These are phyloP conservation scores for Cercospora sojina DNA, from an alignment of 2,329 filamentous ascomycete genomes.

Conservation along the genomic window DNA sequence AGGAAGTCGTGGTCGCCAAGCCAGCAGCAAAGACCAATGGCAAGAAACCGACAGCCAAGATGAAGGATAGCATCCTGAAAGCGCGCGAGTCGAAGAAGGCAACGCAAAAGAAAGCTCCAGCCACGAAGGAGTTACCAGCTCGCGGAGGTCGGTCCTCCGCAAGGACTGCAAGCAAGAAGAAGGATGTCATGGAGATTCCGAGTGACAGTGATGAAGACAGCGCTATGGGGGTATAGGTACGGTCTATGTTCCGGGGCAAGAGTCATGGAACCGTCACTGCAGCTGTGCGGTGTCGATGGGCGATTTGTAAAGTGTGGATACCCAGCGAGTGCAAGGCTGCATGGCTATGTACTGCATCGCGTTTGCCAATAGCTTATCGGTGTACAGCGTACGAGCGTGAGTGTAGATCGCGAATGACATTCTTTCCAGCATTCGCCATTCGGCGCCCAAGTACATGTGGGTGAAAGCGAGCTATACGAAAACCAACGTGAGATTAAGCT, in stretches of 20 bases:
- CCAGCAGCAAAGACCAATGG: slow-evolving; percentile 6
- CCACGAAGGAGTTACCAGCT: slow-evolving; percentile 23
- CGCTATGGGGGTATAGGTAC: slow-evolving; percentile 23
- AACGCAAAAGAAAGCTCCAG: slow-evolving; percentile 16
- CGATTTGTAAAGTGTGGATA: slow-evolving; percentile 6
- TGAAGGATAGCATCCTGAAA: not conserved
- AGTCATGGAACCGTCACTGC: not conserved
- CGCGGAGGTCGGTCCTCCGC: slow-evolving; percentile 18
- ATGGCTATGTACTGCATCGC: slow-evolving; percentile 3
- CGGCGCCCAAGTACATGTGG: not conserved
- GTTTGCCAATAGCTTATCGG: not conserved
- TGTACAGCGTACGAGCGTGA: slow-evolving; percentile 5
- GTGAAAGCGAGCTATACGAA: not conserved
- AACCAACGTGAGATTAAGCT: not conserved
- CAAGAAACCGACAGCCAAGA: not conserved
- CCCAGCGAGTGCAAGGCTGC: not conserved
- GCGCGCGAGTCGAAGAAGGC: not conserved
- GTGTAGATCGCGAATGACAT: not conserved
- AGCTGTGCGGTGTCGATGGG: not conserved
- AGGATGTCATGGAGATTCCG: slow-evolving; percentile 30
- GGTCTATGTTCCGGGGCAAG: not conserved
- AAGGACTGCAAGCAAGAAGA: slow-evolving; percentile 26
- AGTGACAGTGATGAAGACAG: slow-evolving; percentile 30
- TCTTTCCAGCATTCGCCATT: not conserved
- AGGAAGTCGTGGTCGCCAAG: not conserved